Base-by-base conservation (phyloP, 495 filamentous ascomycete genomes). In the Lentithecium fluviatile region DNA sequence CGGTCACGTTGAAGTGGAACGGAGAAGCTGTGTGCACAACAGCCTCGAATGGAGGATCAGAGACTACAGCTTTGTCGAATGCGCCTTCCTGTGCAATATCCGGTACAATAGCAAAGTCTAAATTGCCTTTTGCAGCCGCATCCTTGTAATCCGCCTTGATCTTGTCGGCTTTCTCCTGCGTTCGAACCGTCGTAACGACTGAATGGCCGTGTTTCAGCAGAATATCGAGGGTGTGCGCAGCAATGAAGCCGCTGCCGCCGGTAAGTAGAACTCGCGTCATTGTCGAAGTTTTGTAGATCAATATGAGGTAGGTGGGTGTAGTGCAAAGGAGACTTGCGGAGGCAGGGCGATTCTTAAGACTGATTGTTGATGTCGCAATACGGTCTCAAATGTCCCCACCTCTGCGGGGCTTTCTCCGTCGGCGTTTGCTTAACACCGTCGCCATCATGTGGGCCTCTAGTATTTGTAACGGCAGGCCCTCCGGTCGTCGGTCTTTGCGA, bases 21-120 rank as follows among this genome's bases (percentile, higher is more conserved):
- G 92, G 91, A 12, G 84, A 88, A 2, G 93, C 91, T 0, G 90
- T 95, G 73, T 97, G 92, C 47, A 96, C 77, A 23, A 97, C 90
- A 60, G 84, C 86, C 59, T 93, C 91, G 60, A 96, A 85, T 2
- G 85, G 88, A 1, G 88, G 88, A 48, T 82, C 74, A 15, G 80
- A 83, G 71, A 83, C 82, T 56, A 91, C 83, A 15, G 88, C 88
- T 66, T 90, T 78, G 64, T 95, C 88, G 71, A 95, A 95, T 62
- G 90, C 89, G 38, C 82, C 79, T 42, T 81, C 80, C 60, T 83
- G 60, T 2, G 89, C 89, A 65, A 97, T 89, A 73, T 97, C 91
- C 52, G 86, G 82, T 6, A 96, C 90, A 69, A 96, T 85, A 51
- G 80, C 80, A 60, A 88, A 90, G 53, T 81, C 81, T 12, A 97